These are phyloP conservation scores for Erythrophleum ivorense DNA, from an alignment of 331 rosid species.

Conservation along the genomic window DNA sequence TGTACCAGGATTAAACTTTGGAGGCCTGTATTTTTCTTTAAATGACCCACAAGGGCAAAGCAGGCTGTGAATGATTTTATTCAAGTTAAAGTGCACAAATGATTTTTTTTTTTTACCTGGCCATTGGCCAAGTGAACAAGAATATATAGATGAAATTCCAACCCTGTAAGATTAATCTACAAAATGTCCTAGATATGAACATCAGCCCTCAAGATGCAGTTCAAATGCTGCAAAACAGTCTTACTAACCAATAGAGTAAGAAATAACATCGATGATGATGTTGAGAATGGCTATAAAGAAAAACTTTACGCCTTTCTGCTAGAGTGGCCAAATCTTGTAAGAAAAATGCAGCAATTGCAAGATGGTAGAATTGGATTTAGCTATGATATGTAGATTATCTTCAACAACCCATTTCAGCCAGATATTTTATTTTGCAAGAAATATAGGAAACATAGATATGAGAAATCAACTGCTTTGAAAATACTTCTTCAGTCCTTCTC, in stretches of 20 bases:
- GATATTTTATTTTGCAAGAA: background rate
- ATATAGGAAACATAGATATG: constrained; percentile 6
- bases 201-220: background rate
- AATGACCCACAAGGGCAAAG: background rate
- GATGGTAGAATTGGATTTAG: constrained; percentile 23
- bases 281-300: background rate
- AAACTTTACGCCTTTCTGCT: constrained; percentile 5
- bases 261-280: background rate
- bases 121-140: background rate
- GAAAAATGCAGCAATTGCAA: constrained; percentile 25
- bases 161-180: background rate
- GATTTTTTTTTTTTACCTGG: background rate
- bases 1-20: background rate
- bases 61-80: background rate
- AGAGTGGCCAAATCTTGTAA: background rate
- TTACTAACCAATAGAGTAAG: background rate
- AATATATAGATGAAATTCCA: background rate
- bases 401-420: constrained; percentile 13
- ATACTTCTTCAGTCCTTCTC: background rate
- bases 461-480: constrained; percentile 17
- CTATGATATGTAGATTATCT: constrained; percentile 8
- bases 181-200: background rate
- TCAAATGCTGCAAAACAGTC: background rate
- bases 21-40: background rate
- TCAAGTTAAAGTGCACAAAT: background rate